Conservation (phyloP, 768 basidiomycete species). For the Kwoniella bestiolae region DNA sequence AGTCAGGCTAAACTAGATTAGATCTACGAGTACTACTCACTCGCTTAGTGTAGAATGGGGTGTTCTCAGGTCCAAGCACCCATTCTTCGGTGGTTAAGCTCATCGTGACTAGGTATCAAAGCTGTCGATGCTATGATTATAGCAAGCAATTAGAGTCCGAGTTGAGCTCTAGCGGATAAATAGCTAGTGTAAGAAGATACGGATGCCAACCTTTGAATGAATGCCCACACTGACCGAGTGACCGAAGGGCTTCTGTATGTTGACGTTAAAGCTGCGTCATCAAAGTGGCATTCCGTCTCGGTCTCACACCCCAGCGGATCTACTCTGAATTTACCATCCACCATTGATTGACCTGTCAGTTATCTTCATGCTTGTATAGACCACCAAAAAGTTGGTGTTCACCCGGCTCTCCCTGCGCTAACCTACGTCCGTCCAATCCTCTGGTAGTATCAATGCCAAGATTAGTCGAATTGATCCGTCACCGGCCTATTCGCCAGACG, state of each 20-base stretch:
- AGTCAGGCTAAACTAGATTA: neutral
- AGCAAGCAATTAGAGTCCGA: too few relatives aligned
- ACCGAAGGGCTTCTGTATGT: neutral
- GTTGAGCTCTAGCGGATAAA: too few relatives aligned
- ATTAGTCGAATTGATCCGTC: constrained; percentile 53
- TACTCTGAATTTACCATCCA: too few relatives aligned
- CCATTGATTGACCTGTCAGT: too few relatives aligned
- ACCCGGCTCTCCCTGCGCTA: constrained; percentile 52
- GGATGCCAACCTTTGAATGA: too few relatives aligned
- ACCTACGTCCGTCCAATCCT: constrained; percentile 51
- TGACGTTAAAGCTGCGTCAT: neutral
- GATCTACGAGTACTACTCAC: constrained; percentile 24
- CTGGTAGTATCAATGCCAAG: constrained; percentile 50
- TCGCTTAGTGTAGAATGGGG: constrained; percentile 46
- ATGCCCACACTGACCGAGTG: neutral
- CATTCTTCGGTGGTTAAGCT: constrained; percentile 41
- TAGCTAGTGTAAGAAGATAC: too few relatives aligned
- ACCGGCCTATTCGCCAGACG: constrained; percentile 48
- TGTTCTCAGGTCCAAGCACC: constrained; percentile 48
- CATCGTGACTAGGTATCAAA: too few relatives aligned
- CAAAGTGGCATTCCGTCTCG: neutral
- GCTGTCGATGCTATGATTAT: too few relatives aligned
- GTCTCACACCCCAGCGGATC: neutral
- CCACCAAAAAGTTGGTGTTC: constrained; percentile 47
- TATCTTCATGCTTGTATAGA: neutral